These are phyloP conservation scores for Annona squamosa DNA, from an alignment of 164 flowering plant species.

Conservation along the genomic window DNA sequence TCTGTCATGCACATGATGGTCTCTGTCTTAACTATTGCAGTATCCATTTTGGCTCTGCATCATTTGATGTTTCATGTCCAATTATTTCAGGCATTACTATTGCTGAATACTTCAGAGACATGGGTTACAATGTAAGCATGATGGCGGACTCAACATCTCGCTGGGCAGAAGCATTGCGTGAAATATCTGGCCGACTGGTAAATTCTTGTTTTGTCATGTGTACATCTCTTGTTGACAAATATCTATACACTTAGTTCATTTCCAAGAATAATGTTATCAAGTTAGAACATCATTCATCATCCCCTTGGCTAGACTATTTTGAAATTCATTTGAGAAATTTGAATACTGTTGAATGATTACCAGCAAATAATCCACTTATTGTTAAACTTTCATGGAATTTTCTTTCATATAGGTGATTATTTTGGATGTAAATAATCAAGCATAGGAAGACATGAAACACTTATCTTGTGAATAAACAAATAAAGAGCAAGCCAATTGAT, in stretches of 20 bases:
- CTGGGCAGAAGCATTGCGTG: slow-evolving; percentile 99
- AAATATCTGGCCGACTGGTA: slow-evolving; percentile 98
- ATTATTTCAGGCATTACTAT: slow-evolving; percentile 16
- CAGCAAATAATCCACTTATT: too few relatives aligned
- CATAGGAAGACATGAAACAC: too few relatives aligned
- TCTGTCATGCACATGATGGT: neutral
- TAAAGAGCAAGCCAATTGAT: too few relatives aligned
- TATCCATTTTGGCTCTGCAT: neutral
- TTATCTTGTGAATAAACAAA: too few relatives aligned
- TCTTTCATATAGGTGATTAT: too few relatives aligned
- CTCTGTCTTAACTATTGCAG: neutral
- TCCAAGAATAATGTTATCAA: too few relatives aligned
- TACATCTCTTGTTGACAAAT: neutral
- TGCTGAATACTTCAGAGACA: slow-evolving; percentile 47
- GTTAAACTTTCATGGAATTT: too few relatives aligned
- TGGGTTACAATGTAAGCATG: slow-evolving; percentile 65
- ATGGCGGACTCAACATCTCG: slow-evolving; percentile 99
- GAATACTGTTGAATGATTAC: too few relatives aligned
- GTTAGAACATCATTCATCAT: too few relatives aligned
- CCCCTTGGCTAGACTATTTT: too few relatives aligned
- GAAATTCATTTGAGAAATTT: too few relatives aligned
- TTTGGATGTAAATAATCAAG: too few relatives aligned
- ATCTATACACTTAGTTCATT: neutral
- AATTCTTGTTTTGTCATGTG: neutral
- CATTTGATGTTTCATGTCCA: neutral